Evolutionary conservation across 257 asterid genomes (phyloP).

Genomic region (Forsythia suspensa): DNA sequence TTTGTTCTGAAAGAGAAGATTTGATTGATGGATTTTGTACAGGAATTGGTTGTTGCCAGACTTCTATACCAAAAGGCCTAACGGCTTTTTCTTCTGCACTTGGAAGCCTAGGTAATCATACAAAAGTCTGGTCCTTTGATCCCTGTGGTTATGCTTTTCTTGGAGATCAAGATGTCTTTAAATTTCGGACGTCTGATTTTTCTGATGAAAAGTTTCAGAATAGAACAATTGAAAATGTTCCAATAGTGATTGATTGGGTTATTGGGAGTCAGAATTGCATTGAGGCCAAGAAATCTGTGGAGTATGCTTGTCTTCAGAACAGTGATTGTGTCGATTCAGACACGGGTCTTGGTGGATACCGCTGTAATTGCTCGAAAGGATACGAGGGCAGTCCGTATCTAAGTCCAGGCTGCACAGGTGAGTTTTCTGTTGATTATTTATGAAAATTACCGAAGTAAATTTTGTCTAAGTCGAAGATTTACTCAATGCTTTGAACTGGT

Average conservation of each 20-base stretch:
- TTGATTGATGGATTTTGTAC: conserved; percentile 47
- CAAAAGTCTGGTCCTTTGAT: conserved; percentile 13
- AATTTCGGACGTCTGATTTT: conserved; percentile 25
- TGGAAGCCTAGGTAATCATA: not conserved
- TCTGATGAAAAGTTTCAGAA: conserved; percentile 15
- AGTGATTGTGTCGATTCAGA: conserved; percentile 19
- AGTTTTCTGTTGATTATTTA: not conserved
- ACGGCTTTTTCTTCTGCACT: not conserved
- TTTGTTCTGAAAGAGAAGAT: conserved; percentile 28
- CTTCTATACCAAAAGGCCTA: conserved; percentile 37
- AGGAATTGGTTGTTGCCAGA: conserved; percentile 48
- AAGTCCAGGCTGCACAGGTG: conserved; percentile 31
- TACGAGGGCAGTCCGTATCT: conserved; percentile 32
- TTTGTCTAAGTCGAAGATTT: no score
- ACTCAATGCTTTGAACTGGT: no score
- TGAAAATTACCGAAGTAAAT: no score
- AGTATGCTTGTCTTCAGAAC: not conserved
- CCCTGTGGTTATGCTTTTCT: conserved; percentile 43
- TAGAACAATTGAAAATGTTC: conserved; percentile 22
- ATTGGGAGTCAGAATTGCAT: conserved; percentile 24
- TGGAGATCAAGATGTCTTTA: conserved; percentile 31
- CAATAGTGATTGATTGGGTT: conserved; percentile 31
- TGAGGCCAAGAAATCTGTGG: not conserved
- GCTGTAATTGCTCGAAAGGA: conserved; percentile 23
- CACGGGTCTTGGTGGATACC: conserved; percentile 23